Base-by-base conservation (phyloP, 768 basidiomycete species). In the Pulveroboletus sp. region DNA sequence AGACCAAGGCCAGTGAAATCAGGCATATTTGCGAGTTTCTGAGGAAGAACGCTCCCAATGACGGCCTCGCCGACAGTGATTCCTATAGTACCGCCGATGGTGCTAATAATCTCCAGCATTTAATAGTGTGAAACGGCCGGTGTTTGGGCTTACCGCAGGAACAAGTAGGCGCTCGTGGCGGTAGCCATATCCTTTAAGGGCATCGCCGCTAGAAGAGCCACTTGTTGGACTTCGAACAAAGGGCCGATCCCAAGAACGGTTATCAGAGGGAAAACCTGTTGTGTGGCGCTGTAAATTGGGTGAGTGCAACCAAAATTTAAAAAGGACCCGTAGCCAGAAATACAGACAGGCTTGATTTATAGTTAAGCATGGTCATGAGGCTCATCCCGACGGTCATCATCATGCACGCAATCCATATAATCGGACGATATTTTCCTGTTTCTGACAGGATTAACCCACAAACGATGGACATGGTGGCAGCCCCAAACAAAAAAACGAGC, bases 181-280 rank as follows among this genome's bases (percentile, higher is more conserved):
- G 90, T 90, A 2, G 89, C 88, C 88, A 92, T 90, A 54, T 92
- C 88, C 57, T 82, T 84, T 14, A 88, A 58, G 0, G 91, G 91
- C 90, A 94, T 94, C 1, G 90, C 84, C 2, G 89, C 87, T 68
- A 93, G 90, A 13, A 93, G 67, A 13, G 75, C 86, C 44, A 90
- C 81, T 8, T 90, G 67, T 0, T 87, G 88, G 5, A 70, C 60
- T 71, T 82, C 79, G 72, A 87, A 87, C 41, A 90, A 63, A 53
- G 73, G 77, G 2, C 87, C 87, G 14, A 81, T 59, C 1, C 87
- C 88, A 4, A 83, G 13, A 6, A 82, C 76, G n/a, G 84, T 74
- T 24, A 92, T 67, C 13, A 91, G 64, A 5, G 85, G 82, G 56
- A 75, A 88, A 7, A 90, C 25, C 8, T 78, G 79, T 62, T 86